Conservation (phyloP, 1,139 yeast species). For the Candida sojae region DNA sequence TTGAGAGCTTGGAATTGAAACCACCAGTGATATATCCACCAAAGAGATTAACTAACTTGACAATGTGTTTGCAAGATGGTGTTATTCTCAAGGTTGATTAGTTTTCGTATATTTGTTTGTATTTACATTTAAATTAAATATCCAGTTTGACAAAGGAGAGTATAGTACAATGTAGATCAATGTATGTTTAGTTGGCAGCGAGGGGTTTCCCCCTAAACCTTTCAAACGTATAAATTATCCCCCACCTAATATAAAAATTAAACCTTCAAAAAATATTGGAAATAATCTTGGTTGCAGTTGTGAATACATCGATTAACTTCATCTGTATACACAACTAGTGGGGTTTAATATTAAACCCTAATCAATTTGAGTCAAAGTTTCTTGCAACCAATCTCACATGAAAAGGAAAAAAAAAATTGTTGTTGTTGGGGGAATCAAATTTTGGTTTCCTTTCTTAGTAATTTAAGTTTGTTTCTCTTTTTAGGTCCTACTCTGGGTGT, state of each 20-base stretch:
- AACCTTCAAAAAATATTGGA: too few species aligned
- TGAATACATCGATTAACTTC: too few species aligned
- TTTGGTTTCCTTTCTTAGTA: neutral
- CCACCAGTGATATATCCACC: constrained; percentile 27
- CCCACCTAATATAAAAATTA: too few species aligned
- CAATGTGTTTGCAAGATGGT: constrained; percentile 35
- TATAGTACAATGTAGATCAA: too few species aligned
- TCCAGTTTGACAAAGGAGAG: neutral
- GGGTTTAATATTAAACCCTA: too few species aligned
- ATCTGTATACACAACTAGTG: too few species aligned
- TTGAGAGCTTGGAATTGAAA: neutral
- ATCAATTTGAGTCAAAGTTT: too few species aligned
- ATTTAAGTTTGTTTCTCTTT: neutral
- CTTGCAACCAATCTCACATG: neutral
- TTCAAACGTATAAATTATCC: too few species aligned
- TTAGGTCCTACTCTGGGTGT: too few species aligned
- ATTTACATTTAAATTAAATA: neutral
- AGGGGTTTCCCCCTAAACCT: too few species aligned
- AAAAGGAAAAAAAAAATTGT: neutral
- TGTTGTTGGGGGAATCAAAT: neutral
- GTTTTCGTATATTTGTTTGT: neutral
- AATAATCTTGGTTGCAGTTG: too few species aligned
- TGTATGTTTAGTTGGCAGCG: too few species aligned
- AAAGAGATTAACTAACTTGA: constrained; percentile 33
- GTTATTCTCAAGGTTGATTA: constrained; percentile 13